These are phyloP conservation scores for Purshia tridentata DNA, from an alignment of 306 rosid genomes.

Conservation along the genomic window DNA sequence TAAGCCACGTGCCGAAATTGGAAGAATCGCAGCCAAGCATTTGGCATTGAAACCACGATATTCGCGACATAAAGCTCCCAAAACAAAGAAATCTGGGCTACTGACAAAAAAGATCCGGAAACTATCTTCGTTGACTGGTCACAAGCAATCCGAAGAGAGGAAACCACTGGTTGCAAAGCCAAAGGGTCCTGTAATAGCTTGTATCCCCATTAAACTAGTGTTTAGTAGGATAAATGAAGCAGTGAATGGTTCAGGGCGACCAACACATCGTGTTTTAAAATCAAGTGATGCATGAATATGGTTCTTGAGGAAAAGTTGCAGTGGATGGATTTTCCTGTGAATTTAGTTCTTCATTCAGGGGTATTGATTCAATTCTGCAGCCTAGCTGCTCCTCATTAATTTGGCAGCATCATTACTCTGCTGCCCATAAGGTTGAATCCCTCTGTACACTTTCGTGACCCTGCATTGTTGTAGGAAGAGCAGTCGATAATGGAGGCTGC, in stretches of 20 bases:
- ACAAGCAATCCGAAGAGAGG: constrained; percentile 56
- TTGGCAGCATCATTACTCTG: constrained; percentile 35
- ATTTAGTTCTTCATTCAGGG: constrained; percentile 33
- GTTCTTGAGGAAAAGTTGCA: constrained; percentile 22
- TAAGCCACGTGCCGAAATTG: constrained; percentile 31
- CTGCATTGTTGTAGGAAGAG: constrained; percentile 40
- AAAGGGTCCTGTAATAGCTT: constrained; percentile 70
- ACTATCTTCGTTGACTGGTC: constrained; percentile 75
- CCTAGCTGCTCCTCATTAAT: constrained; percentile 27
- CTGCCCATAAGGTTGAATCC: constrained; percentile 42
- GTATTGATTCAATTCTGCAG: constrained; percentile 38
- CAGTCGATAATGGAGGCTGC: constrained; percentile 42
- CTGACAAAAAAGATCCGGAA: constrained; percentile 74
- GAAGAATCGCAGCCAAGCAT: constrained; percentile 47
- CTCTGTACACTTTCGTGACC: constrained; percentile 49
- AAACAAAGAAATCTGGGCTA: constrained; percentile 60
- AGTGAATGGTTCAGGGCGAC: constrained; percentile 63
- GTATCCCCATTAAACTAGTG: constrained; percentile 79
- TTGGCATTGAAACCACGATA: constrained; percentile 16
- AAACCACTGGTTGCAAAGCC: constrained; percentile 57
- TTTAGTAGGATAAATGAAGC: constrained; percentile 92
- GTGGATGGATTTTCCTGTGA: constrained; percentile 26
- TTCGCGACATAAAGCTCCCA: constrained; percentile 47
- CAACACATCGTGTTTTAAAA: constrained; percentile 41
- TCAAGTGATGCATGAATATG: constrained; percentile 42